Evolutionary conservation across 1,139 yeast species (phyloP).

Genomic region (Geotrichum klebahnii): DNA sequence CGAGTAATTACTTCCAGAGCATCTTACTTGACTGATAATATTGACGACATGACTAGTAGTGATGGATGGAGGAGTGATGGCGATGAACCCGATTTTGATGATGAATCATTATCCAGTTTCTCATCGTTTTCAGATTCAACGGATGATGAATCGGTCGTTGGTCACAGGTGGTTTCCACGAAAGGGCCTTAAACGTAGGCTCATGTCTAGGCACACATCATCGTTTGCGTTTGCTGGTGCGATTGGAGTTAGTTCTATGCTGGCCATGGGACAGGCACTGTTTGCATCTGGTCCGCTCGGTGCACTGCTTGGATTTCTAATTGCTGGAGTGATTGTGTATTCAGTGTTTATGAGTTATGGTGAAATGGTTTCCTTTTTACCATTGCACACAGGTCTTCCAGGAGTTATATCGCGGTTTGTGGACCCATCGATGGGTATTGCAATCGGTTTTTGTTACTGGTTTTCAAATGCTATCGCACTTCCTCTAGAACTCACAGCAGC

Average conservation of each 20-base stretch:
- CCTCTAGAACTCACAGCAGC: slow-evolving; percentile 82
- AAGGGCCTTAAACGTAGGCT: slow-evolving; percentile 48
- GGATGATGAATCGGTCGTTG: slow-evolving; percentile 6
- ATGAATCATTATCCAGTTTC: slow-evolving; percentile 4
- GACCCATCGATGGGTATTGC: slow-evolving; percentile 86
- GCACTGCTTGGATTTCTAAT: slow-evolving; percentile 64
- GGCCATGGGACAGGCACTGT: slow-evolving; percentile 73
- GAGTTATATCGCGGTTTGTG: slow-evolving; percentile 67
- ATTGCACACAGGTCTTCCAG: slow-evolving; percentile 63
- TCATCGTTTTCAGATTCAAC: slow-evolving; percentile 17
- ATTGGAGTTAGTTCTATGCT: slow-evolving; percentile 77
- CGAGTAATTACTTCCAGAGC: slow-evolving; percentile 11
- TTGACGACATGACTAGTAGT: slow-evolving; percentile 21
- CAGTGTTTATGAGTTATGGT: slow-evolving; percentile 71
- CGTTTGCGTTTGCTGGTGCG: slow-evolving; percentile 80
- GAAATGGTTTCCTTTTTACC: slow-evolving; percentile 86
- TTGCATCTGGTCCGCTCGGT: slow-evolving; percentile 81
- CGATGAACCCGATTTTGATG: slow-evolving; percentile 8
- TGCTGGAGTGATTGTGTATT: slow-evolving; percentile 62
- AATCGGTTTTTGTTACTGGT: slow-evolving; percentile 72
- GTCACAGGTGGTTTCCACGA: slow-evolving; percentile 18
- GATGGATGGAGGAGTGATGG: slow-evolving; percentile 5
- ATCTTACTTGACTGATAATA: slow-evolving; percentile 18
- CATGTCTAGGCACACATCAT: slow-evolving; percentile 67
- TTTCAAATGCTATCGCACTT: slow-evolving; percentile 65